These are phyloP conservation scores for Rubroshorea leprosula DNA, from an alignment of 345 rosid genomes.

Conservation along the genomic window DNA sequence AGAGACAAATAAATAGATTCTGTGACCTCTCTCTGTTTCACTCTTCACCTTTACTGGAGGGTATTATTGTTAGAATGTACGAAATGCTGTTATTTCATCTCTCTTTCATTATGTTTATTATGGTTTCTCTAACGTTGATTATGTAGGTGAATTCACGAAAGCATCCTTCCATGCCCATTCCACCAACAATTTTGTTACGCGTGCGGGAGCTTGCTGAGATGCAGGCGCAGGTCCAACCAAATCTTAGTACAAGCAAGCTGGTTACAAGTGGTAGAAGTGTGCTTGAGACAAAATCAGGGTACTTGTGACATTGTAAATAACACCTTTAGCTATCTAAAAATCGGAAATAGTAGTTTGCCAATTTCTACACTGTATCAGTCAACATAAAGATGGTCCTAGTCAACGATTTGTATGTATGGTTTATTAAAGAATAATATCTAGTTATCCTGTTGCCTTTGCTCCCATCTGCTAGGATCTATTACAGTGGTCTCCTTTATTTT, in stretches of 20 bases:
- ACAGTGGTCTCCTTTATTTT: too few relatives aligned
- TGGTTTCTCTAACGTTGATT: conserved; percentile 8
- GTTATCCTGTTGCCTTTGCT: too few relatives aligned
- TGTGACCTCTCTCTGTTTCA: too few relatives aligned
- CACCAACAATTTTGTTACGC: conserved; percentile 52
- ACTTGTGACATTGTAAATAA: conserved; percentile 45
- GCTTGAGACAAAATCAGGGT: conserved; percentile 48
- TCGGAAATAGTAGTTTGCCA: conserved; percentile 16
- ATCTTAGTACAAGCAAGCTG: conserved; percentile 37
- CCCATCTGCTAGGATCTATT: too few relatives aligned
- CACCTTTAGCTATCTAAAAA: conserved; percentile 23
- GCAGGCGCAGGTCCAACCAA: conserved; percentile 50
- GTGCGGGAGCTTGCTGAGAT: conserved; percentile 86
- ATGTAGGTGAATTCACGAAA: conserved; percentile 61
- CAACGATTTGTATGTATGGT: too few relatives aligned
- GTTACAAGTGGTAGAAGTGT: conserved; percentile 33
- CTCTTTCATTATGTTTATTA: background rate
- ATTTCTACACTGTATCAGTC: background rate
- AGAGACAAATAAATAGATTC: too few relatives aligned
- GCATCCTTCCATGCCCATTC: conserved; percentile 76
- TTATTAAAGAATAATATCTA: too few relatives aligned
- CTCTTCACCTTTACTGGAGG: too few relatives aligned
- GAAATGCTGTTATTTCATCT: background rate
- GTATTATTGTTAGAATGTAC: background rate
- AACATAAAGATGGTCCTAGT: background rate